phyloP scores from a whole-genome alignment of 2,329 filamentous ascomycete species.

The Fusarium palustre region DNA sequence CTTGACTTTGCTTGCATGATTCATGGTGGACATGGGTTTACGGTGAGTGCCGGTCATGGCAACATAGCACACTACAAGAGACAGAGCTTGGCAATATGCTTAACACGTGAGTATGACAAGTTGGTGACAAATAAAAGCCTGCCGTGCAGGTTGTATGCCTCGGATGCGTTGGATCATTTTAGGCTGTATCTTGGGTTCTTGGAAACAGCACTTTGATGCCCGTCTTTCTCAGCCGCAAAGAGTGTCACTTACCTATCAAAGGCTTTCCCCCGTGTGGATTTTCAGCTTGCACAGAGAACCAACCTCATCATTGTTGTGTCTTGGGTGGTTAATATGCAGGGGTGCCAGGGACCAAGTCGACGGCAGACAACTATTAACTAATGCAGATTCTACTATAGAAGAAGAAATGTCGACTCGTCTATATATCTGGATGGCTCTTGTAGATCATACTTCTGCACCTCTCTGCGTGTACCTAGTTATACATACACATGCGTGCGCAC shows the following conservation, averaged over 20 bases:
- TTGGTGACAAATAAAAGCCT: background rate
- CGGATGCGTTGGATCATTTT: conserved; percentile 6
- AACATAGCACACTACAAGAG: conserved; percentile 3
- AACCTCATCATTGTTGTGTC: conserved; percentile 8
- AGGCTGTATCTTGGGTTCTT: conserved; percentile 14
- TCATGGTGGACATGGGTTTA: conserved; percentile 10
- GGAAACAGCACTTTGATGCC: conserved; percentile 27
- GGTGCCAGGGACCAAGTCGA: conserved; percentile 1
- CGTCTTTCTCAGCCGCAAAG: conserved; percentile 34
- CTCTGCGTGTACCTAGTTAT: background rate
- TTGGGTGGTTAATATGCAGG: conserved; percentile 2
- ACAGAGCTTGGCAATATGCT: conserved; percentile 13
- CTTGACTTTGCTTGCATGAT: background rate
- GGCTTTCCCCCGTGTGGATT: background rate
- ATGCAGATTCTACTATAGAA: conserved; percentile 1
- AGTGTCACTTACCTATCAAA: background rate
- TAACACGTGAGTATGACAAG: background rate
- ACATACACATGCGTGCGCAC: background rate
- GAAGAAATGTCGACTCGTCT: conserved; percentile 1
- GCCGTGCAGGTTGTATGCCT: background rate
- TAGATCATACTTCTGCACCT: conserved; percentile 23
- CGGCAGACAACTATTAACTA: background rate
- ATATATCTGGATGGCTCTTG: conserved; percentile 15
- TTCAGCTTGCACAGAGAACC: conserved; percentile 2
- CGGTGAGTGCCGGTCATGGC: conserved; percentile 17